These are phyloP conservation scores for Teratosphaeria nubilosa DNA, from an alignment of 2,329 filamentous ascomycete species.

Conservation along the genomic window DNA sequence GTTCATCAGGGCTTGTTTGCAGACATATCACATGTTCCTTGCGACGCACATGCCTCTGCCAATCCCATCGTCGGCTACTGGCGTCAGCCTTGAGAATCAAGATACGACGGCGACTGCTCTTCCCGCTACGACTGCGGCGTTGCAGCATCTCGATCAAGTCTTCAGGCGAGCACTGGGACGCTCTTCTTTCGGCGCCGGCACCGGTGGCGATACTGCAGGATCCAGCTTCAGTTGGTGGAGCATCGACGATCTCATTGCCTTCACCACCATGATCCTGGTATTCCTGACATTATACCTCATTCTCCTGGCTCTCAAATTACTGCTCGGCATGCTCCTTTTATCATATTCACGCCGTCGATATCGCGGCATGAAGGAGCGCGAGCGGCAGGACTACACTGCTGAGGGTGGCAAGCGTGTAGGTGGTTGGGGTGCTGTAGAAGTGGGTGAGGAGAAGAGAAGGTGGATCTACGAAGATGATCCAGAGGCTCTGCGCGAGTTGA, in stretches of 20 bases:
- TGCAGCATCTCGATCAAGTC: conserved; percentile 68
- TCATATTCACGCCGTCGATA: conserved; percentile 72
- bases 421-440: conserved; percentile 74
- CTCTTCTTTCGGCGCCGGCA: conserved; percentile 51
- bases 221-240: conserved; percentile 41
- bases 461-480: conserved; percentile 82
- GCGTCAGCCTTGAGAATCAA: conserved; percentile 48
- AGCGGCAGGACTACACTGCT: conserved; percentile 46
- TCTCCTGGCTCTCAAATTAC: conserved; percentile 62
- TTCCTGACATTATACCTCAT: conserved; percentile 78
- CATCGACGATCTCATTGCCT: conserved; percentile 63
- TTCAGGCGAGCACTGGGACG: conserved; percentile 69
- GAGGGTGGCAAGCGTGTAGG: conserved; percentile 67
- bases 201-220: conserved; percentile 5
- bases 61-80: conserved; percentile 55
- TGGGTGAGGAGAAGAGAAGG: conserved; percentile 74
- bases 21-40: conserved; percentile 97
- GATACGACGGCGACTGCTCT: conserved; percentile 38
- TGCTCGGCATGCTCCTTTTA: conserved; percentile 80
- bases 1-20: conserved; percentile 86
- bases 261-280: conserved; percentile 72
- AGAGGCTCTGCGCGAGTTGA: conserved; percentile 54
- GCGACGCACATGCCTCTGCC: conserved; percentile 74
- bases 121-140: conserved; percentile 63
- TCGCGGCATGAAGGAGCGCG: conserved; percentile 61